A percentile compares a stretch with the other conserved stretches of the same genome.
Evolutionary conservation across 2,329 filamentous ascomycete species (phyloP).

Genomic region (Cercospora nicotianae): DNA sequence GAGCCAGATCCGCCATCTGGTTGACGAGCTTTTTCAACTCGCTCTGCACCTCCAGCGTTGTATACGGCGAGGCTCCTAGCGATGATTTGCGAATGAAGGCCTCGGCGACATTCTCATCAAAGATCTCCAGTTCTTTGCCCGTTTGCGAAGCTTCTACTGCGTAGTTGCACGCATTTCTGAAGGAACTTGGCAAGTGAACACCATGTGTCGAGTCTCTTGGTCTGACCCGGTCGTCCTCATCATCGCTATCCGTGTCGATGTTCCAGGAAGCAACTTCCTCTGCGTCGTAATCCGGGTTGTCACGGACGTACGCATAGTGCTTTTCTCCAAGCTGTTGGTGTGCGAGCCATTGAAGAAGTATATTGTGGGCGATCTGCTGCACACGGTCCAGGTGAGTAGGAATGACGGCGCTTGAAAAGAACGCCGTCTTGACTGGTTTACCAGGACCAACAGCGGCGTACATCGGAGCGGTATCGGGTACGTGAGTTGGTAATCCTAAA

Average conservation of each 20-base stretch:
- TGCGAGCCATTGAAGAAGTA: neutral
- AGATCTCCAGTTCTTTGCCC: conserved; percentile 6
- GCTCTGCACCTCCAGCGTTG: neutral
- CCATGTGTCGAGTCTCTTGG: neutral
- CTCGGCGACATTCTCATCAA: conserved; percentile 2
- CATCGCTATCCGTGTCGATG: too few relatives aligned
- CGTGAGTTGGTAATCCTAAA: conserved; percentile 1
- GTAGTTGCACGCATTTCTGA: conserved; percentile 8
- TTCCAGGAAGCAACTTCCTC: neutral
- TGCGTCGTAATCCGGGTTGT: neutral
- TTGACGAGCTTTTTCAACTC: conserved; percentile 11
- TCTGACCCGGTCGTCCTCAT: too few relatives aligned
- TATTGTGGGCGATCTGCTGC: neutral
- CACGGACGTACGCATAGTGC: neutral
- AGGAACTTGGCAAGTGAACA: neutral
- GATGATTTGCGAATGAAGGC: neutral
- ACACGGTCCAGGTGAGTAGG: neutral
- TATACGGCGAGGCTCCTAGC: neutral
- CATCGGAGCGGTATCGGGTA: neutral
- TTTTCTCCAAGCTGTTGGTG: neutral
- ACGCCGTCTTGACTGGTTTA: neutral
- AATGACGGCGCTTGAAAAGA: neutral
- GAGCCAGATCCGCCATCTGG: conserved; percentile 4
- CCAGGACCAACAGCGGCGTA: neutral
- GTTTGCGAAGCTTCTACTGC: neutral